Conservation (phyloP, 805 yeast genomes). For the Sugiyamaella smithiae region DNA sequence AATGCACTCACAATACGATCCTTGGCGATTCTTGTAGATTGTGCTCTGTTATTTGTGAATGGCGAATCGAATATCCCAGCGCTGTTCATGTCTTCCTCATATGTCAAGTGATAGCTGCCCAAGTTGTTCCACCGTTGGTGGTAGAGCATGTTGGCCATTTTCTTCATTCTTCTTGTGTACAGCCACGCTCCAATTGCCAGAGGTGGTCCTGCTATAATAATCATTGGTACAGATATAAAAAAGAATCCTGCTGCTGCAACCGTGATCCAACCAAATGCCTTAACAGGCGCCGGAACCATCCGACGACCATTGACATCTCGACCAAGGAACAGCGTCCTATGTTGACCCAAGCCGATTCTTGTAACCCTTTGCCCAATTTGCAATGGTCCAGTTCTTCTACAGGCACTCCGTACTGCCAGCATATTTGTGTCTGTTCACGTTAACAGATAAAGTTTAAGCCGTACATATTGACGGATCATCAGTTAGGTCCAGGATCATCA, state of each 20-base stretch:
- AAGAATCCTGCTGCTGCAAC: constrained; percentile 22
- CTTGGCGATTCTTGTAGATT: constrained; percentile 17
- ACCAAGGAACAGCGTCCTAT: not conserved
- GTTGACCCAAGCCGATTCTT: too few species aligned
- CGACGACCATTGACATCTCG: not conserved
- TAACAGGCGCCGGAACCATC: constrained; percentile 24
- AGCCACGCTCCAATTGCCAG: constrained; percentile 19
- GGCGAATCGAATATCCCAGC: constrained; percentile 3
- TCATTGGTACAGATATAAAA: constrained; percentile 23
- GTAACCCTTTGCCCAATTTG: too few species aligned
- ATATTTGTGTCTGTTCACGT: too few species aligned
- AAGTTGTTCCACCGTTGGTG: constrained; percentile 26
- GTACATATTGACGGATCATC: too few species aligned
- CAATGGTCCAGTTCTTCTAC: too few species aligned
- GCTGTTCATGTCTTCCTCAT: constrained; percentile 13
- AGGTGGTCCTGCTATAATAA: constrained; percentile 25
- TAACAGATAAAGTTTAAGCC: too few species aligned
- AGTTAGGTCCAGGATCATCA: too few species aligned
- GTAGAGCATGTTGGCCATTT: constrained; percentile 16
- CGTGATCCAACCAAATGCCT: constrained; percentile 20
- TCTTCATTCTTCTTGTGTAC: constrained; percentile 15
- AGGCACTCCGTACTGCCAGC: too few species aligned
- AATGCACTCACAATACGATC: constrained; percentile 22
- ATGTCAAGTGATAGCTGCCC: constrained; percentile 23
- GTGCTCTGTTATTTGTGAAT: not conserved